Evolutionary conservation across 208 protist species (phyloP).

Genomic region (Leishmania turanica): DNA sequence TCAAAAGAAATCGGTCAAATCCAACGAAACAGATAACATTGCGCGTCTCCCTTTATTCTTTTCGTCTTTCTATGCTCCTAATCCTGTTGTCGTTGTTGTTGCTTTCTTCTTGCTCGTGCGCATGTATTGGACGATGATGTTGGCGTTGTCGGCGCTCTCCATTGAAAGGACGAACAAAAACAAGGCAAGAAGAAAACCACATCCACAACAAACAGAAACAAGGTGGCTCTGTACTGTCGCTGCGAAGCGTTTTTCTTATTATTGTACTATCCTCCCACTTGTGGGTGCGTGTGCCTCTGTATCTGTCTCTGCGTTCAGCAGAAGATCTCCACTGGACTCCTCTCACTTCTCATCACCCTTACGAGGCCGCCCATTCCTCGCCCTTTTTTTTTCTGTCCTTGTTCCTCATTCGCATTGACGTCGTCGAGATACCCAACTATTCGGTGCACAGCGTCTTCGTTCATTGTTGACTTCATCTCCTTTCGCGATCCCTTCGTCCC

Average conservation of each 20-base stretch:
- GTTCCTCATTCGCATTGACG: neutral
- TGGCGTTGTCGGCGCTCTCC: neutral
- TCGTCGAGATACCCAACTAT: neutral
- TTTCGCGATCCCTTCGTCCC: too few species aligned
- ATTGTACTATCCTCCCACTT: neutral
- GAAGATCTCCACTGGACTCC: neutral
- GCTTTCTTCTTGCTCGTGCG: neutral
- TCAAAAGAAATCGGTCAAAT: neutral
- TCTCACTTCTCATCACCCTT: neutral
- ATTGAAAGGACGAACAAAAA: neutral
- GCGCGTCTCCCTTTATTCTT: too few species aligned
- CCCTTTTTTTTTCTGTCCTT: neutral
- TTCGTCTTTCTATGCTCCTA: neutral
- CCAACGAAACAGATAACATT: neutral
- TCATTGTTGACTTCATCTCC: neutral
- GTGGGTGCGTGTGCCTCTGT: neutral
- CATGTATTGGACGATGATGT: neutral
- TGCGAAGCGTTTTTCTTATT: neutral
- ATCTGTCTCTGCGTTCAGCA: neutral
- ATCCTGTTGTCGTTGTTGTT: neutral
- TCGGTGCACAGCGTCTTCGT: neutral
- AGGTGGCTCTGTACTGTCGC: neutral
- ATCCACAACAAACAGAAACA: neutral
- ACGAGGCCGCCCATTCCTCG: too few species aligned
- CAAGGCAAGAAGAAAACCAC: neutral